Evolutionary conservation across 306 rosid genomes (phyloP), one percentile per base, ranked within the genome.

Genomic region (Malus orientalis): DNA sequence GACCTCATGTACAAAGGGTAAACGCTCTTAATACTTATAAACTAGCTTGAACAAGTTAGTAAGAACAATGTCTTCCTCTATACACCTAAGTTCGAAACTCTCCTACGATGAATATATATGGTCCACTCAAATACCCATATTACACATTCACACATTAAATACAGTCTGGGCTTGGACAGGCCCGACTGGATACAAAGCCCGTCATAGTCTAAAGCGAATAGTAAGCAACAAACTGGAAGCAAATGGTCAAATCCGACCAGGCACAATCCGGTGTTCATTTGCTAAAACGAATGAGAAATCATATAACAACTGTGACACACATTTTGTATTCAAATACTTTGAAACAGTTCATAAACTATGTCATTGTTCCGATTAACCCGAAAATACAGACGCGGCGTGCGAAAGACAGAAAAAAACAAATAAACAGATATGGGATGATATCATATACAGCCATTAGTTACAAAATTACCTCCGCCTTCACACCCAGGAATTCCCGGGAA

Each of bases 401-500:
- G 4, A 71, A 11, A 25, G 70, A 69, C 59, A 80, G 77, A 70
- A n/a, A 82, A 79, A 79, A 81, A 78, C 83, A 86, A 79, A 80
- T 77, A 55, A 67, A 79, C 86, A 74, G 85, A 82, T 86, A 80
- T 70, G 87, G 86, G 27, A 22, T 9, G 62, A 84, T 87, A 93
- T 86, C 87, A 88, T 93, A 84, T 93, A 93, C 97, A 93, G 86
- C 81, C 90, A 82, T 81, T 88, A 80, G 90, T 80, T 86, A 90
- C 96, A 86, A 84, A 91, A 86, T 76, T 71, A 79, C 78, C 84
- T 67, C 54, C 61, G 10, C 74, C 80, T 65, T 82, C 25, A 58
- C 75, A 84, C 83, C 81, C 75, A 20, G 77, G 66, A 81, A 80
- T 83, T 79, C 76, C 85, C 84, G 84, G 83, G 84, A 75, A 77